Conservation (phyloP, 768 basidiomycete genomes). For the Dacryopinax primogenitus region DNA sequence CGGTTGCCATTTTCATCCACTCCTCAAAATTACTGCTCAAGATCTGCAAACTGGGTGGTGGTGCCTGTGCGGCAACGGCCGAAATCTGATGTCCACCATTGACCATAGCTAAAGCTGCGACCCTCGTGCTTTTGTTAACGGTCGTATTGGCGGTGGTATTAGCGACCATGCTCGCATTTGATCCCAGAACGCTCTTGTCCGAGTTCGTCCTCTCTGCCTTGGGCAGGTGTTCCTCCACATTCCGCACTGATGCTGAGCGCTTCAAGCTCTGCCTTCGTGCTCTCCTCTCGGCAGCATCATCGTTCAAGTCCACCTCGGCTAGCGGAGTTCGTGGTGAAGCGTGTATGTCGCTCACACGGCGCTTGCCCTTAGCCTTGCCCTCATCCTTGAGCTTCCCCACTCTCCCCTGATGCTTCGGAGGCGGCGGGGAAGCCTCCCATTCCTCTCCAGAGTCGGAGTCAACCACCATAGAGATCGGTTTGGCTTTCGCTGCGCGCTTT, state of each 20-base stretch:
- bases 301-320: conserved; percentile 41
- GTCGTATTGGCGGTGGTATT: conserved; percentile 20
- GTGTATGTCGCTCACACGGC: conserved; percentile 16
- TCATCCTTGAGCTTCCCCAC: background rate
- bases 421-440: conserved; percentile 3
- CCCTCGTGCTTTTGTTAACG: conserved; percentile 50
- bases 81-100: conserved; percentile 23
- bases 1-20: conserved; percentile 99
- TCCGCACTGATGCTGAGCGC: conserved; percentile 17
- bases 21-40: conserved; percentile 92
- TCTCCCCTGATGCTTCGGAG: background rate
- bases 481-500: background rate
- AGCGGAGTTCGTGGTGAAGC: conserved; percentile 12
- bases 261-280: conserved; percentile 37
- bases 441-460: background rate
- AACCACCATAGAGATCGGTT: background rate
- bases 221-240: conserved; percentile 19
- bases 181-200: conserved; percentile 1
- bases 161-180: conserved; percentile 19
- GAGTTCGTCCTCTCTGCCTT: conserved; percentile 9
- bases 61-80: conserved; percentile 18
- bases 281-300: conserved; percentile 79
- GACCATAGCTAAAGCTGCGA: conserved; percentile 30
- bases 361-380: conserved; percentile 16
- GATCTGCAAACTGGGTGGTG: conserved; percentile 46